Conservation (phyloP, 148 eudicot species). For the Vaccinium macrocarpon region DNA sequence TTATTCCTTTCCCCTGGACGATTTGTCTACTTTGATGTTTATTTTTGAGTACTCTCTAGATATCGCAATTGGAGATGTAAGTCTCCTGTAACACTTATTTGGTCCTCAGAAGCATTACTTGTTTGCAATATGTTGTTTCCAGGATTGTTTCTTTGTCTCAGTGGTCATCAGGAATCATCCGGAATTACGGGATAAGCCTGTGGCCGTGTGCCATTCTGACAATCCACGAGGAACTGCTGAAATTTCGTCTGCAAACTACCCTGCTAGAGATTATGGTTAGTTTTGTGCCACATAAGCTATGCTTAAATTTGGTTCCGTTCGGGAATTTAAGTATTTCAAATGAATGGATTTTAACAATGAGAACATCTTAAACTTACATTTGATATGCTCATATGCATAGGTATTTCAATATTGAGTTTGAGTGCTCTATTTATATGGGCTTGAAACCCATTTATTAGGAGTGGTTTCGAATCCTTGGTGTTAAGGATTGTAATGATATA, state of each 20-base stretch:
- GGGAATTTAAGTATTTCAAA: neutral
- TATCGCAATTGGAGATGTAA: neutral
- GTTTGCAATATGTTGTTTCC: constrained; percentile 26
- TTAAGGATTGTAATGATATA: neutral
- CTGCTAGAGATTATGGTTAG: constrained; percentile 86
- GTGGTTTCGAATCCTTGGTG: neutral
- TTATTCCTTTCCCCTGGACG: neutral
- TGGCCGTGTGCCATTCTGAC: constrained; percentile 97
- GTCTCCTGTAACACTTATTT: neutral
- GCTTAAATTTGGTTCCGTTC: neutral
- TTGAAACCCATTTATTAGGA: neutral
- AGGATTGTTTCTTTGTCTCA: constrained; percentile 97
- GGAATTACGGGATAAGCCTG: constrained; percentile 76
- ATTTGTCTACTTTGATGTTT: constrained; percentile 10
- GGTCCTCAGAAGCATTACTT: neutral
- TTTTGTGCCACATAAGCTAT: constrained; percentile 10
- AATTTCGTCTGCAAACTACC: constrained; percentile 94
- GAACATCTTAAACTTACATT: neutral
- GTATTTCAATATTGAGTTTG: neutral
- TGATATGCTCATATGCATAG: neutral
- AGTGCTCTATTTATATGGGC: neutral
- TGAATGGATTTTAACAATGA: neutral
- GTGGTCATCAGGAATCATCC: constrained; percentile 75
- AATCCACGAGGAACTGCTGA: constrained; percentile 94
- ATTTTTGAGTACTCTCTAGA: neutral